Conservation (phyloP, 2,329 filamentous ascomycete species). For the Epichloe brachyelytri region DNA sequence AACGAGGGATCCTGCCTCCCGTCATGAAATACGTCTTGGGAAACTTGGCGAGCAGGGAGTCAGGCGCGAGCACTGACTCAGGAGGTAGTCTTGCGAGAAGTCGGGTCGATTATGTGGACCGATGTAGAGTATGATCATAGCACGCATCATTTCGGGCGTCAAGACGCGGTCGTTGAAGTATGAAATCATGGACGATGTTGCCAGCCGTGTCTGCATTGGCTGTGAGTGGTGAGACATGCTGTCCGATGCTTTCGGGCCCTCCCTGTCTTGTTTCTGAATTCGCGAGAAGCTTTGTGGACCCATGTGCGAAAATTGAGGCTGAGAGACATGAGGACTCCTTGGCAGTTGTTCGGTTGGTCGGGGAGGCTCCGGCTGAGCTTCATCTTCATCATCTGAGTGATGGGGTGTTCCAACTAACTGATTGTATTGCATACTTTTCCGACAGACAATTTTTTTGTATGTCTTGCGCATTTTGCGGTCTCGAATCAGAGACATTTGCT, state of each 20-base stretch:
- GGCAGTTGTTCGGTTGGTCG: conserved; percentile 6
- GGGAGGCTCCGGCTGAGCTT: conserved; percentile 22
- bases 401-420: conserved; percentile 73
- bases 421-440: conserved; percentile 83
- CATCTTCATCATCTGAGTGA: conserved; percentile 62
- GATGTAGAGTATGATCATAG: conserved; percentile 97
- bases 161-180: conserved; percentile 95
- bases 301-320: conserved; percentile 37
- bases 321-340: conserved; percentile 21
- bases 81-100: conserved; percentile 79
- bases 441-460: conserved; percentile 63
- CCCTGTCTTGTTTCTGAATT: conserved; percentile 5
- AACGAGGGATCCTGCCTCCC: conserved; percentile 85
- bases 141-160: conserved; percentile 95
- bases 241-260: conserved; percentile 9
- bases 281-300: conserved; percentile 23
- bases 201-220: conserved; percentile 69
- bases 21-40: conserved; percentile 92
- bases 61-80: conserved; percentile 81
- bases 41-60: conserved; percentile 69
- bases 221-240: conserved; percentile 38
- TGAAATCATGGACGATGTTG: conserved; percentile 93
- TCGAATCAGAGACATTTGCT: conserved; percentile 89
- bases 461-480: conserved; percentile 67
- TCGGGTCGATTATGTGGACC: conserved; percentile 88